Evolutionary conservation across 2,329 filamentous ascomycete species (phyloP), one percentile per base, ranked within the genome.

Genomic region (Exophiala phaeomuriformis): DNA sequence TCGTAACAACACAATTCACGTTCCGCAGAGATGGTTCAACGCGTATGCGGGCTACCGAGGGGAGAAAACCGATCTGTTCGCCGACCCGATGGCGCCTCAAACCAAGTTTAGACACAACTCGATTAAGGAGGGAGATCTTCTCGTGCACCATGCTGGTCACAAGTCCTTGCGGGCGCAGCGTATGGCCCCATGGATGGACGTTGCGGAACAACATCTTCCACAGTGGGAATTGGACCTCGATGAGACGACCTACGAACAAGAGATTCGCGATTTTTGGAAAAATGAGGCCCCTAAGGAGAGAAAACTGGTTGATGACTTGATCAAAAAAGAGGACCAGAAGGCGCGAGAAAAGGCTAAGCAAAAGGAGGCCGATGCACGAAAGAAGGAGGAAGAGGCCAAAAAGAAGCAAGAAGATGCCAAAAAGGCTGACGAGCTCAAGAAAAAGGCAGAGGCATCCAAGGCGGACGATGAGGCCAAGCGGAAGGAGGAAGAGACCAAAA

Each of bases 211-310:
- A 2, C 49, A 61, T 41, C 64, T 62, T 59, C 59, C 62, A 31
- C 27, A 45, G 19, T 56, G 53, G 53, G 53, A 56, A 32, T 30
- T 66, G 9, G 57, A 61, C 12, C 45, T 66, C 3, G 51, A 63
- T 7, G 58, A 67, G 37, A 65, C 64, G 2, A 57, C 47, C 10
- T 66, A 64, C 46, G 30, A 53, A 9, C 51, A 57, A 1, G 51
- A 62, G 45, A 64, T 62, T 1, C 41, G 27, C 3, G 51, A 49
- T 5, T 67, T 65, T 39, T 67, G 65, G 64, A 42, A 80, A 69
- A 49, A 40, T 12, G 50, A 56, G 32, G 51, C 52, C 5, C 27
- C 19, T 6, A 43, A 49, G 29, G 56, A 60, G 45, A 19, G 33
- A 10, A 49, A 60, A 44, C 36, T 52, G 7, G 39, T 56, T 7